Percentiles rank a stretch among this genome's conserved stretches.
Evolutionary conservation across 2,329 filamentous ascomycete species (phyloP).

Genomic region (Boeremia exigua): DNA sequence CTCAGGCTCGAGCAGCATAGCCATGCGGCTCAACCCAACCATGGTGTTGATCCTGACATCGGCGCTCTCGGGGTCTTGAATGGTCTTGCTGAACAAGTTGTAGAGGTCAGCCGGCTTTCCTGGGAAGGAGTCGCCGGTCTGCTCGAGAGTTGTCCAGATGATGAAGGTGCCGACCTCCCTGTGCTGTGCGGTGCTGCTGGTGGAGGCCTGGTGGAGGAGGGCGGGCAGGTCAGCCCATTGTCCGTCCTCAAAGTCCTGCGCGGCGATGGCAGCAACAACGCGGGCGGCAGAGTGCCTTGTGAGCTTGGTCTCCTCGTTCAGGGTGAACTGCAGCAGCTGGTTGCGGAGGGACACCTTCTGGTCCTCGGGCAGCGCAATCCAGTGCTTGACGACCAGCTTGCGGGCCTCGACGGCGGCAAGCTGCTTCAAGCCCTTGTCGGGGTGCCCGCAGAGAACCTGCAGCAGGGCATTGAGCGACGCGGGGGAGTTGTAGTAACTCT

Average conservation of each 20-base stretch:
- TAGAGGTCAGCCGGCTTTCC: constrained; percentile 83
- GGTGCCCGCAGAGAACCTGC: constrained; percentile 84
- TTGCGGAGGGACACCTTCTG: constrained; percentile 83
- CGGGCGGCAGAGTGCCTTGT: constrained; percentile 87
- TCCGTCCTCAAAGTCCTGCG: constrained; percentile 83
- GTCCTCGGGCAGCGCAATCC: constrained; percentile 73
- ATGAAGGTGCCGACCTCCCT: constrained; percentile 93
- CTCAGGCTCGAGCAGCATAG: constrained; percentile 86
- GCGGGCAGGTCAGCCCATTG: constrained; percentile 84
- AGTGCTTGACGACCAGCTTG: constrained; percentile 84
- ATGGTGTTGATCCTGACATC: constrained; percentile 96
- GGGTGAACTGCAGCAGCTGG: constrained; percentile 81
- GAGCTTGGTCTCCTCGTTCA: constrained; percentile 77
- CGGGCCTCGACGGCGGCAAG: constrained; percentile 89
- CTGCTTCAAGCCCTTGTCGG: constrained; percentile 76
- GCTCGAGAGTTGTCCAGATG: constrained; percentile 88
- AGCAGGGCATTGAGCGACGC: constrained; percentile 84
- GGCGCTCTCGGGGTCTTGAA: constrained; percentile 86
- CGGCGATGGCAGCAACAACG: constrained; percentile 85
- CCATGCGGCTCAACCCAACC: constrained; percentile 84
- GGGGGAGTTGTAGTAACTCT: constrained; percentile 88
- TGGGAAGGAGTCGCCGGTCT: constrained; percentile 81
- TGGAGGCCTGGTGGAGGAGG: constrained; percentile 79
- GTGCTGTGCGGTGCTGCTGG: constrained; percentile 74
- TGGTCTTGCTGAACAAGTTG: constrained; percentile 81